Evolutionary conservation across 2,329 filamentous ascomycete genomes (phyloP), one percentile per base, ranked within the genome.

Genomic region (Calonectria pseudoreteaudii): DNA sequence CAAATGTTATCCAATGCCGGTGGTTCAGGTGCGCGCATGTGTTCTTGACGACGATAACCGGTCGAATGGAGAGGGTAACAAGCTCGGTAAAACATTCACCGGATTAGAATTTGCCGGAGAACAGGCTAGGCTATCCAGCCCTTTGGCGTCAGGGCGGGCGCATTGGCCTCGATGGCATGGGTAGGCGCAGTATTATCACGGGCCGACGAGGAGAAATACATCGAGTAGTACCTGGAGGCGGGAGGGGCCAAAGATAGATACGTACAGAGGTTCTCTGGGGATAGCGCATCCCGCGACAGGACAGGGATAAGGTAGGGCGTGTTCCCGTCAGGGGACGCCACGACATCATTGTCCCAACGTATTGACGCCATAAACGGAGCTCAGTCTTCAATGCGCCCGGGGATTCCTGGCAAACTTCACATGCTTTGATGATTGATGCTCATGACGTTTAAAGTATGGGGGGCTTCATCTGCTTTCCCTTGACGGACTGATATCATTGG

Each of bases 121-220:
- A 58, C 50, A 72, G 65, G 56, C 67, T 71, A 68, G 73, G 70
- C 71, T 56, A 70, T 71, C 78, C 76, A 67, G 70, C 36, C 72
- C 72, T 71, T 77, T 78, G 77, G 78, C 75, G 74, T 76, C 72
- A 76, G 65, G 68, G 71, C 70, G 66, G 74, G 66, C 71, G 73
- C 78, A 79, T 73, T 78, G 78, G 76, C 75, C 75, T 68, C 69
- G 62, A 60, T 58, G 53, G 70, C 66, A 62, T 62, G 56, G 34
- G 36, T 62, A 74, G 73, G 62, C 72, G 68, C 53, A 73, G 74
- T 70, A 70, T 75, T 56, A 70, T 66, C 67, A 58, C 67, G 65
- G 56, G 64, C 67, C 71, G 75, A 62, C 50, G 67, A 70, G 71
- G 67, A 72, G 67, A 56, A 65, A 56, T 65, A 64, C 68, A 73